Conservation (phyloP, 2,329 filamentous ascomycete species). For the Davidsoniella neocaledoniae region DNA sequence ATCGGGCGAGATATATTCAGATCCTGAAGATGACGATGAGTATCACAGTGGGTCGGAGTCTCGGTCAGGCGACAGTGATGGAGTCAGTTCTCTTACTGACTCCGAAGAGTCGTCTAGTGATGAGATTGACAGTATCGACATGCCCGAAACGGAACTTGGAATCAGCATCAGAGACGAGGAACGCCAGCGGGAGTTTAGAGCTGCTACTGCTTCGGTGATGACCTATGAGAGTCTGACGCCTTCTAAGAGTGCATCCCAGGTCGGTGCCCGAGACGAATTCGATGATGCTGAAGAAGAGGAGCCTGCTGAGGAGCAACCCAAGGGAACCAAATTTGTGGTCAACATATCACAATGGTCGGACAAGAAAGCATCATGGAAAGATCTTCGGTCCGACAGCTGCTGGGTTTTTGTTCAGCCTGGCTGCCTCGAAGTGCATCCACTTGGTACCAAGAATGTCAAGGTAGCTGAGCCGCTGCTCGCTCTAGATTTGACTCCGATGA, state of each 20-base stretch:
- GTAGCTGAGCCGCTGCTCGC: slow-evolving; percentile 37
- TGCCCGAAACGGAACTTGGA: slow-evolving; percentile 40
- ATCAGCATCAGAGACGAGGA: slow-evolving; percentile 35
- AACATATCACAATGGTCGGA: slow-evolving; percentile 47
- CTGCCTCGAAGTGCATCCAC: slow-evolving; percentile 37
- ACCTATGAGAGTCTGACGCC: slow-evolving; percentile 51
- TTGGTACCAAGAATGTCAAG: slow-evolving; percentile 22
- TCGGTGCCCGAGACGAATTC: slow-evolving; percentile 24
- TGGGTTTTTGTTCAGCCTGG: slow-evolving; percentile 41
- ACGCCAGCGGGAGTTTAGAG: slow-evolving; percentile 14
- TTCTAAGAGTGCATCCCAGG: slow-evolving; percentile 69
- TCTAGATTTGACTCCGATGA: slow-evolving; percentile 77
- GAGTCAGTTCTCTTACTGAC: neutral
- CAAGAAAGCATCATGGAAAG: slow-evolving; percentile 41
- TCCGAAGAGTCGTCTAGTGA: slow-evolving; percentile 31
- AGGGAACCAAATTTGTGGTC: slow-evolving; percentile 31
- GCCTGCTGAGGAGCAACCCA: slow-evolving; percentile 19
- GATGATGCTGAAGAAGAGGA: slow-evolving; percentile 1
- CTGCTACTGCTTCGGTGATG: slow-evolving; percentile 24
- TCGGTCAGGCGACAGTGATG: slow-evolving; percentile 2
- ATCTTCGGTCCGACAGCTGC: slow-evolving; percentile 34
- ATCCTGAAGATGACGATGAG: slow-evolving; percentile 29
- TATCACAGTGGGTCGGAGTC: slow-evolving; percentile 7
- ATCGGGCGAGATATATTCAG: slow-evolving; percentile 33
- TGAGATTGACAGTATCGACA: slow-evolving; percentile 42